A percentile compares a stretch with the other conserved stretches of the same genome.
These are phyloP conservation scores for Aspergillus biplanus DNA, from an alignment of 495 filamentous ascomycete species.

Conservation along the genomic window DNA sequence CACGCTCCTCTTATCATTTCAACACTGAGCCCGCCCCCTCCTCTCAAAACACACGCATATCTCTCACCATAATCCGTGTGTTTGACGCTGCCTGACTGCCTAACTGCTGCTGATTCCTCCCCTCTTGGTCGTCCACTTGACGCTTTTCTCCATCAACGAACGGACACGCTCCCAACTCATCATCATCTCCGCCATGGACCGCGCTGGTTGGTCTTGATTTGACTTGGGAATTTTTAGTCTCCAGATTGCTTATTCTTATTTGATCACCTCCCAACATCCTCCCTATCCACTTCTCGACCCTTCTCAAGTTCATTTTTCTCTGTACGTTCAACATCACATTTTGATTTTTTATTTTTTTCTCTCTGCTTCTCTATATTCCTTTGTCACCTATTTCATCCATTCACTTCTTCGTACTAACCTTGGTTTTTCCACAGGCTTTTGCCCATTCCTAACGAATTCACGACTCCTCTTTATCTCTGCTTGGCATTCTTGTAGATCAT, in stretches of 20 bases:
- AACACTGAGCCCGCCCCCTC: conserved; percentile 6
- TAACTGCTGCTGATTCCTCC: conserved; percentile 18
- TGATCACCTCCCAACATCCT: conserved; percentile 2
- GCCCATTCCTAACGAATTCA: conserved; percentile 23
- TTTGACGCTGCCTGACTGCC: conserved; percentile 28
- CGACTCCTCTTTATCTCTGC: conserved; percentile 20
- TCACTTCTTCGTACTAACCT: conserved; percentile 15
- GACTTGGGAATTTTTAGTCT: background rate
- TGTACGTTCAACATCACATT: conserved; percentile 16
- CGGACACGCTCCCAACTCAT: conserved; percentile 24
- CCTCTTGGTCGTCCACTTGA: background rate
- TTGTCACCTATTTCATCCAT: conserved; percentile 12
- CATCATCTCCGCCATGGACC: conserved; percentile 31
- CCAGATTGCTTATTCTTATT: conserved; percentile 13
- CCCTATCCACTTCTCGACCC: background rate
- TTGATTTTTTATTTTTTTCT: conserved; percentile 10
- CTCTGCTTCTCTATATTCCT: conserved; percentile 13
- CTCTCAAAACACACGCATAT: background rate
- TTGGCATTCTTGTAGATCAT: conserved; percentile 17
- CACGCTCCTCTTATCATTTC: background rate
- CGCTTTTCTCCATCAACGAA: conserved; percentile 18
- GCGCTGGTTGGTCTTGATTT: conserved; percentile 28
- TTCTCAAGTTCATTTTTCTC: background rate
- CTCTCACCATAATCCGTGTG: background rate
- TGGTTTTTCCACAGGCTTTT: conserved; percentile 11